phyloP scores from a whole-genome alignment of 805 yeast genomes.

The Yarrowia sp. region DNA sequence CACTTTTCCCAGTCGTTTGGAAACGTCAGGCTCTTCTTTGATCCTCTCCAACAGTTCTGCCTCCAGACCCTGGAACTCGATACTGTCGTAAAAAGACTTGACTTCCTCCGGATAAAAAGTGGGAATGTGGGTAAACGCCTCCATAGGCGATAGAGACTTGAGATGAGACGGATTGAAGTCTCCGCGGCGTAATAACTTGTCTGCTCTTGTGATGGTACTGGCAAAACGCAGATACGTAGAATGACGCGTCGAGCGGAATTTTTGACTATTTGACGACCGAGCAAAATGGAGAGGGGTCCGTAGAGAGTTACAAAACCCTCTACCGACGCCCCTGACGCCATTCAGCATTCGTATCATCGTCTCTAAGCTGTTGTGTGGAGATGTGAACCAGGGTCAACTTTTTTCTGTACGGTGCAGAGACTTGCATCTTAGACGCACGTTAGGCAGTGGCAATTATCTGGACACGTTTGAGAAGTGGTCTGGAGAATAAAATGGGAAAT shows the following conservation, averaged over 20 bases:
- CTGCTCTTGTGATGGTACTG: background rate
- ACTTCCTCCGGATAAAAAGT: constrained; percentile 1
- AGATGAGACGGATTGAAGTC: background rate
- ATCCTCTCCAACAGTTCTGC: background rate
- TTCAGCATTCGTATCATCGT: background rate
- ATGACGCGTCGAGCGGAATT: background rate
- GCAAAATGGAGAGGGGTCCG: background rate
- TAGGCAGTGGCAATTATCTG: background rate
- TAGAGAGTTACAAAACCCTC: background rate
- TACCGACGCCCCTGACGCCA: background rate
- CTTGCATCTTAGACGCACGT: background rate
- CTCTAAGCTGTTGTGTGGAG: background rate
- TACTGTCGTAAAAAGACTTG: constrained; percentile 5
- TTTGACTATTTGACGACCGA: background rate
- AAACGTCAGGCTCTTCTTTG: background rate
- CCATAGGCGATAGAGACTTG: background rate
- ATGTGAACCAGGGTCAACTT: background rate
- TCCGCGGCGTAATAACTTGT: background rate
- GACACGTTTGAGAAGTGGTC: too few relatives aligned
- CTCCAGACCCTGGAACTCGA: constrained; percentile 9
- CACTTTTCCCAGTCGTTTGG: background rate
- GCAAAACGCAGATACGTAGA: background rate
- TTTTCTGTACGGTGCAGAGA: background rate
- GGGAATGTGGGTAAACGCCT: constrained; percentile 1
- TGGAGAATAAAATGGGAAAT: too few relatives aligned